A percentile compares a stretch with the other conserved stretches of the same genome.
phyloP scores from a whole-genome alignment of 768 basidiomycete genomes.

The Boletus insuetus region DNA sequence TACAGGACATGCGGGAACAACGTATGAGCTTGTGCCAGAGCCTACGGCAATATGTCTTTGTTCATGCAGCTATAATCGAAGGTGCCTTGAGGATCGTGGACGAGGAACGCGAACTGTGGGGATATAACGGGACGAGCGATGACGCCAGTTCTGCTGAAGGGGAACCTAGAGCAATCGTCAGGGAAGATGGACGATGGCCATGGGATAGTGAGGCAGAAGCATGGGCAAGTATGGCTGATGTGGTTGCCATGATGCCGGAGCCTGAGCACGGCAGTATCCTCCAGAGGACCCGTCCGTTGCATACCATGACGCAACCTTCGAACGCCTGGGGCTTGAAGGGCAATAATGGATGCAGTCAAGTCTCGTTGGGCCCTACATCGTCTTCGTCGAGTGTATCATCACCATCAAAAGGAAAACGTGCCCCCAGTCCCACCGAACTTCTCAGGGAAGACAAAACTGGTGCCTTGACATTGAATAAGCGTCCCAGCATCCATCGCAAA shows the following conservation, averaged over 20 bases:
- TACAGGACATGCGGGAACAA: conserved; percentile 95
- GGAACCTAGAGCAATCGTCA: neutral
- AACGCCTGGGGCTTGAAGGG: conserved; percentile 6
- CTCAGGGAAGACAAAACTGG: conserved; percentile 59
- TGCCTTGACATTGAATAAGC: conserved; percentile 54
- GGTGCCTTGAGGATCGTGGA: conserved; percentile 76
- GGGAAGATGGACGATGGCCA: conserved; percentile 18
- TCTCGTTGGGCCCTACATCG: conserved; percentile 5
- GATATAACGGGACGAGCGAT: conserved; percentile 20
- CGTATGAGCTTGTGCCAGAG: conserved; percentile 97
- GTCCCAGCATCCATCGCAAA: conserved; percentile 63
- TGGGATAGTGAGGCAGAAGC: conserved; percentile 13
- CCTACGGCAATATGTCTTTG: conserved; percentile 91
- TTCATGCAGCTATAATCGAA: conserved; percentile 82
- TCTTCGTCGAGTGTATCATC: conserved; percentile 23
- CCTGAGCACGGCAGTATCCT: neutral
- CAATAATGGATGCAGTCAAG: conserved; percentile 1
- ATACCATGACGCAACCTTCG: conserved; percentile 1
- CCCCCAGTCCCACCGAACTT: conserved; percentile 70
- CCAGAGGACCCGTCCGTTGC: conserved; percentile 8
- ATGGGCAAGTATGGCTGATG: conserved; percentile 1
- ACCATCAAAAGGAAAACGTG: conserved; percentile 55
- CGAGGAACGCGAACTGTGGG: conserved; percentile 53
- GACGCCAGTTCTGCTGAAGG: conserved; percentile 18
- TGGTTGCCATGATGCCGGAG: neutral